A percentile compares a stretch with the other conserved stretches of the same genome.
Conservation (phyloP, 345 rosid genomes). For the Citrus sp. region DNA sequence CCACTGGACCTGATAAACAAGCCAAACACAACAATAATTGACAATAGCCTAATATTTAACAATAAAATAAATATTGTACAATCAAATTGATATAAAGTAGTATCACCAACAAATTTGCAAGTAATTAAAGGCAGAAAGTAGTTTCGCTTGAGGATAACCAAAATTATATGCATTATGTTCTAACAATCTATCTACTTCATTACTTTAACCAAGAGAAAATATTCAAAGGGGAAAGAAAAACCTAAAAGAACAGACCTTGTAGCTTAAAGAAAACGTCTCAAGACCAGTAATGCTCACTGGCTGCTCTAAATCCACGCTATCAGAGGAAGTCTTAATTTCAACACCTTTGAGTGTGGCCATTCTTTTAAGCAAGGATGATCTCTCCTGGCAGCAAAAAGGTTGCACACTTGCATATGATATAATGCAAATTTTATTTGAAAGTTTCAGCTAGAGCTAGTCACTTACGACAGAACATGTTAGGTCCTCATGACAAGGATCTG, state of each 20-base stretch:
- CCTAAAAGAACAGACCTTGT: constrained; percentile 56
- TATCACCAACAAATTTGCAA: not conserved
- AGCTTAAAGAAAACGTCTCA: constrained; percentile 93
- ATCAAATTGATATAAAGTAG: not conserved
- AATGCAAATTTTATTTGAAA: not conserved
- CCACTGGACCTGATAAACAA: constrained; percentile 78
- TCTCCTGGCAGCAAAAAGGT: constrained; percentile 63
- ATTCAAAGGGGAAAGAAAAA: not conserved
- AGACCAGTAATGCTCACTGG: constrained; percentile 83
- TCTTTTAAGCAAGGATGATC: constrained; percentile 75
- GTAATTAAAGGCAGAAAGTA: not conserved
- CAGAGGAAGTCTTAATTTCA: constrained; percentile 29
- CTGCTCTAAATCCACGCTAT: constrained; percentile 55
- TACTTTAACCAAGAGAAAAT: not conserved
- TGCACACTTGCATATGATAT: constrained; percentile 39
- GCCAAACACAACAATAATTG: constrained; percentile 14
- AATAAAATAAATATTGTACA: not conserved
- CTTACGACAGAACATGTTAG: constrained; percentile 93
- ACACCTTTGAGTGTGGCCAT: constrained; percentile 60
- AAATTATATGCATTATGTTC: not conserved
- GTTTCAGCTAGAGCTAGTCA: constrained; percentile 8
- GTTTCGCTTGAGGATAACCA: not conserved
- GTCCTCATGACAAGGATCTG: constrained; percentile 97
- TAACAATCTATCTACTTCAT: not conserved
- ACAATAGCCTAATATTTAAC: not conserved